Evolutionary conservation across 345 rosid species (phyloP).

Genomic region (Eucalyptus virginea): DNA sequence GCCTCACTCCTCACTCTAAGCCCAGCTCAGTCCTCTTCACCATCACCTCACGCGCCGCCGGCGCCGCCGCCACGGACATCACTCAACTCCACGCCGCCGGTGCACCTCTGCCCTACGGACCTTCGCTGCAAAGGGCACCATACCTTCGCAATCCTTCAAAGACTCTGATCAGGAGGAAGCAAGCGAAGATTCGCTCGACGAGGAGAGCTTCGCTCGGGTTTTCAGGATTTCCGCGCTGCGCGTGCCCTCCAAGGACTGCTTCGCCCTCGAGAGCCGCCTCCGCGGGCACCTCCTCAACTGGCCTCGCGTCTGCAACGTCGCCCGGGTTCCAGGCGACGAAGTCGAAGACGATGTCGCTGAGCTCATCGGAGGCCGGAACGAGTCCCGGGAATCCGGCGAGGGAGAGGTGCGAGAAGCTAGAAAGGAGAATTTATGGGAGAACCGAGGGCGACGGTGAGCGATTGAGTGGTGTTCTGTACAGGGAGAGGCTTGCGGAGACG

Average conservation of each 20-base stretch:
- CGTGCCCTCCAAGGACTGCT: constrained; percentile 56
- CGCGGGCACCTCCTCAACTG: constrained; percentile 87
- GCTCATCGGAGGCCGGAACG: constrained; percentile 6
- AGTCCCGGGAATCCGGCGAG: background rate
- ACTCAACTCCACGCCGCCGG: background rate
- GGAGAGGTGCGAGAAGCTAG: constrained; percentile 14
- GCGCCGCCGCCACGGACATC: background rate
- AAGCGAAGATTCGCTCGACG: constrained; percentile 8
- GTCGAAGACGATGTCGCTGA: constrained; percentile 30
- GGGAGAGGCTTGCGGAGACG: constrained; percentile 50
- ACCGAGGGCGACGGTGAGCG: constrained; percentile 40
- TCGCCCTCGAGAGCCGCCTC: constrained; percentile 56
- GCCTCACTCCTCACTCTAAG: background rate
- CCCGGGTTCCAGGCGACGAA: constrained; percentile 75
- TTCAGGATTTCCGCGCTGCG: constrained; percentile 57
- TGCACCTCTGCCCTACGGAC: constrained; percentile 40
- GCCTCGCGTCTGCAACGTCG: constrained; percentile 70
- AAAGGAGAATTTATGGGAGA: constrained; percentile 29
- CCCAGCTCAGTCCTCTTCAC: background rate
- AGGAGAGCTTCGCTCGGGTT: constrained; percentile 44
- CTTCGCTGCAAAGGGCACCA: constrained; percentile 63
- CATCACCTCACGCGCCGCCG: constrained; percentile 12
- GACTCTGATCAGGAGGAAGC: constrained; percentile 8
- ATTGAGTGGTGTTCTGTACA: constrained; percentile 41
- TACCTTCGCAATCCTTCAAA: background rate